Evolutionary conservation across 163 green algal species (phyloP).

Genomic region (Chlamydomonas reinhardtii): DNA sequence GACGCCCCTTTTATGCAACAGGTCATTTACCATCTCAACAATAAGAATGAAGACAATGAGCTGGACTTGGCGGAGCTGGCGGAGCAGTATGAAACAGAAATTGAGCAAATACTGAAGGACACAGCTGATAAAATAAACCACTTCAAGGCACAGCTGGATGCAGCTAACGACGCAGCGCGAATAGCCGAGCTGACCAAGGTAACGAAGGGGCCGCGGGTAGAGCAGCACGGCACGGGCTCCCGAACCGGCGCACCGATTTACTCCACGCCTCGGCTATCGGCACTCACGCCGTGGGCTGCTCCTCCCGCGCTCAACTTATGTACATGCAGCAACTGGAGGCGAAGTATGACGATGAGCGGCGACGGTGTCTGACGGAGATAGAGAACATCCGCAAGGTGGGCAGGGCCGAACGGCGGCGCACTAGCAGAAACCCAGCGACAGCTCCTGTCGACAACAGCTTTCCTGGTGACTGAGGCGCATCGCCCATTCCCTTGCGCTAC

Average conservation of each 20-base stretch:
- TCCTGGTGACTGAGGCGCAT: no score
- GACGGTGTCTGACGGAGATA: conserved; percentile 54
- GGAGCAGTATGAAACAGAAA: conserved; percentile 77
- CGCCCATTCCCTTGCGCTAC: no score
- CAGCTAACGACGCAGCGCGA: conserved; percentile 52
- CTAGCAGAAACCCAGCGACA: no score
- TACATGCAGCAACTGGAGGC: conserved; percentile 61
- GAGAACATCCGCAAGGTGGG: conserved; percentile 51
- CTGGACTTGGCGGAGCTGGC: conserved; percentile 76
- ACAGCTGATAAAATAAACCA: conserved; percentile 70
- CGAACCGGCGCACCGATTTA: neutral
- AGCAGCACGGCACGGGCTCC: neutral
- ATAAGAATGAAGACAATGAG: conserved; percentile 80
- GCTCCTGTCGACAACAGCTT: no score
- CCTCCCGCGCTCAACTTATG: no score
- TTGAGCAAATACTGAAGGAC: conserved; percentile 75
- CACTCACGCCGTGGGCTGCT: neutral
- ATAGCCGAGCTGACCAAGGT: conserved; percentile 62
- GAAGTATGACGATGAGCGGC: conserved; percentile 62
- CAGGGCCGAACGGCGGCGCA: no score
- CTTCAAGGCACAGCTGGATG: conserved; percentile 68
- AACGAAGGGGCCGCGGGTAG: no score
- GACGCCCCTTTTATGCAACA: conserved; percentile 5
- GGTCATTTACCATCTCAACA: conserved; percentile 86
- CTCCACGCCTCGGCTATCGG: no score